Base-by-base conservation (phyloP, 78 protist species). In the Dictyostelium discoideum region DNA sequence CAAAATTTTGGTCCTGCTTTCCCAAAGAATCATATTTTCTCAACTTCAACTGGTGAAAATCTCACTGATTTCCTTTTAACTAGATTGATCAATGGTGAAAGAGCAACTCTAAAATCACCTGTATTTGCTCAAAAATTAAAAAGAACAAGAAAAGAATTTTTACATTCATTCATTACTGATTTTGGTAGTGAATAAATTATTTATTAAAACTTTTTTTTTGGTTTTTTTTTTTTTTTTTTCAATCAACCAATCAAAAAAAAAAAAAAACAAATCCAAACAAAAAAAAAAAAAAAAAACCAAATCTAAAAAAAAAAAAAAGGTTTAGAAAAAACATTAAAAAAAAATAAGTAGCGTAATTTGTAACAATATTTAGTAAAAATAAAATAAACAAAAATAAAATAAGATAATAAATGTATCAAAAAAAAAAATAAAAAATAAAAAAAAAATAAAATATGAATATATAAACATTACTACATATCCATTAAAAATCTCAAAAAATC, bases 31-130 rank as follows among this genome's bases (percentile, higher is more conserved):
- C 85, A 90, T 54, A 24, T 42, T 16, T 93, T 87, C 54, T 39
- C 85, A 29, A 22, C 84, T 14, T 44, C 50, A 22, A 77, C 32
- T 77, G 39, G 39, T 69, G 73, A 54, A 8, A 72, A 69, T 16
- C 32, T 85, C 39, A 80, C 82, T 0, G 96, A 93, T 14, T 93
- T 93, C 39, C 63, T 93, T 11, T 72, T 93, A 22, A 60, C 93
- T 1, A 93, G 87, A 37, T 73, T 93, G 78, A 80, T 80, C 3
- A 95, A 95, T 74, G 94, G 94, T 54, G 97, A 95, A 79, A 87
- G 94, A 85, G 57, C 88, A 18, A 79, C 93, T 13, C 13, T 90
- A 32, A 92, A 72, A 46, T 85, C 96, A 48, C 96, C 96, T 3
- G 96, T 92, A 72, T 92, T 92, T n/a, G 73, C 89, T 40, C 86